Evolutionary conservation across 768 basidiomycete species (phyloP).

Genomic region (Flagelloscypha sp.): DNA sequence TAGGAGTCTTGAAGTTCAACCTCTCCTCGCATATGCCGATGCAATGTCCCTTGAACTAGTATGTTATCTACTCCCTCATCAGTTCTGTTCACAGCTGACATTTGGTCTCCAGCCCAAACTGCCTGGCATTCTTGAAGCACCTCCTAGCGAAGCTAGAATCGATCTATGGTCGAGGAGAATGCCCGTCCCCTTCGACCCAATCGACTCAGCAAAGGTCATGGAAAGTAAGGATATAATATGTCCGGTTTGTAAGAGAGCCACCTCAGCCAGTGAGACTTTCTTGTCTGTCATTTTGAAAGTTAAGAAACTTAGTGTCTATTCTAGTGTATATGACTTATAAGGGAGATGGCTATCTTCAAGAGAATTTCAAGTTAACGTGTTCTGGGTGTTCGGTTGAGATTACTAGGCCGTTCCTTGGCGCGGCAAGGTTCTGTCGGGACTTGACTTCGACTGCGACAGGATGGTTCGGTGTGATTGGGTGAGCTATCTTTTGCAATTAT

Average conservation of each 20-base stretch:
- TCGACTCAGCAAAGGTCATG: slow-evolving; percentile 9
- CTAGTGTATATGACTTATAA: slow-evolving; percentile 31
- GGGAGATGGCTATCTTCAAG: slow-evolving; percentile 42
- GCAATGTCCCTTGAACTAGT: slow-evolving; percentile 3
- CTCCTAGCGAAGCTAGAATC: slow-evolving; percentile 8
- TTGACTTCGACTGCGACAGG: too few relatives aligned
- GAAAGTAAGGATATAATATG: slow-evolving; percentile 19
- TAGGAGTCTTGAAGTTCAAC: too few relatives aligned
- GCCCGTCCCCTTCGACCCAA: slow-evolving; percentile 14
- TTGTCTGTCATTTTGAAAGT: too few relatives aligned
- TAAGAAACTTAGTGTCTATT: too few relatives aligned
- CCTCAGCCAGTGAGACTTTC: slow-evolving; percentile 21
- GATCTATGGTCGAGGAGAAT: slow-evolving; percentile 13
- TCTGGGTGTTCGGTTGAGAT: slow-evolving; percentile 32
- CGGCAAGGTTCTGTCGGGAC: too few relatives aligned
- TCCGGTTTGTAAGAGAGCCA: slow-evolving; percentile 17
- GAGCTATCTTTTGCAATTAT: background rate
- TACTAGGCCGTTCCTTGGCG: too few relatives aligned
- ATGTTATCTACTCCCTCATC: slow-evolving; percentile 1
- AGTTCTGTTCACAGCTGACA: too few relatives aligned
- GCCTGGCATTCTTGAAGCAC: too few relatives aligned
- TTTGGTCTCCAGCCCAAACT: too few relatives aligned
- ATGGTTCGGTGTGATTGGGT: too few relatives aligned
- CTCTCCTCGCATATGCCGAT: background rate
- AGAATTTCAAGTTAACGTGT: slow-evolving; percentile 30